Evolutionary conservation across 108 stramenopile species (phyloP), one percentile per base, ranked within the genome.

Genomic region (Pseudonitzschia delicatissima): DNA sequence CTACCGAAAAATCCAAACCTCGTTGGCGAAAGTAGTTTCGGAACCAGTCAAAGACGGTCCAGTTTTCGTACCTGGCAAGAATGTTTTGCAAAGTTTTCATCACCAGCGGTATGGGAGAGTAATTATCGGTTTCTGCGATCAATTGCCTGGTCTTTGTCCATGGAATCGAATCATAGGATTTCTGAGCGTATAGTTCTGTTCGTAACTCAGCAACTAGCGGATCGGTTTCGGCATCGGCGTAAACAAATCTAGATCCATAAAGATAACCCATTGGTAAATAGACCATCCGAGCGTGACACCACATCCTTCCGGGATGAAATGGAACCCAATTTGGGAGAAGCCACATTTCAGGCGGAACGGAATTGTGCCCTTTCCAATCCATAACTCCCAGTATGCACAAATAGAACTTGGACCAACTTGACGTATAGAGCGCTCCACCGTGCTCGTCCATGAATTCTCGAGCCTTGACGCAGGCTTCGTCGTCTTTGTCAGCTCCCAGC

Each of bases 281-380:
- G 20, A 99, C 98, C 98, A 99, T 99, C 25, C 98, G 86, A 26
- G 87, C 90, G 72, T 99, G 98, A 69, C 98, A 99, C 98, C 98
- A 99, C 78, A 99, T 82, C 11, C 96, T 78, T 44, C 96, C 94
- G 15, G 98, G 98, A 82, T 98, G 97, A 73, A 99, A 97, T 12
- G 97, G 96, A 70, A 93, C 94, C 97, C 97, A 99, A 42, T 96
- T 83, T 15, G 98, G 98, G 25, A 99, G 84, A 20, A 98, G 74
- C 97, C 97, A 98, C 93, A 98, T 94, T 86, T 99, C 98, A 12
- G 96, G 87, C 13, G 97, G 97, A 1, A 95, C 89, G 33, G 87
- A 84, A 75, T 96, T 96, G 81, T 96, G 94, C 35, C 96, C 88
- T 59, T 81, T 82, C 96, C 97, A 98, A 42, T 96, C 91, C 91